A percentile compares a stretch with the other conserved stretches of the same genome.
These are phyloP conservation scores for Mucor circinelloides DNA, from an alignment of 371 early-diverging fungal genomes.

Conservation along the genomic window DNA sequence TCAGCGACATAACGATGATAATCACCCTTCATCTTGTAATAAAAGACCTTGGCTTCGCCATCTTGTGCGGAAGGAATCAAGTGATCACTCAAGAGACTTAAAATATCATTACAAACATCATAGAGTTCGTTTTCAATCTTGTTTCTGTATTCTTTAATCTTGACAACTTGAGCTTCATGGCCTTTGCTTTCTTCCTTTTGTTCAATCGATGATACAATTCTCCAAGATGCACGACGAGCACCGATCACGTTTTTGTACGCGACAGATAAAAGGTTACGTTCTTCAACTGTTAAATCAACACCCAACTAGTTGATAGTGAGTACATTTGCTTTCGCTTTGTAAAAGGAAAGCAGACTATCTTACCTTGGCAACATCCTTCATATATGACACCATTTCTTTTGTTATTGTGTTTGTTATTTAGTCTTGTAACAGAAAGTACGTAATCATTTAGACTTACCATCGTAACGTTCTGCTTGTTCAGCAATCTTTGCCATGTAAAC, in stretches of 20 bases:
- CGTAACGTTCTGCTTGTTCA: slow-evolving; percentile 99
- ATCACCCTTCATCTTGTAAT: slow-evolving; percentile 99
- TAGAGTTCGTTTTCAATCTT: slow-evolving; percentile 94
- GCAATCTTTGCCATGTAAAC: slow-evolving; percentile 96
- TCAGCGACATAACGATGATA: slow-evolving; percentile 99
- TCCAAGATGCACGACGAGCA: slow-evolving; percentile 98
- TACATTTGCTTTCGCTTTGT: too few species aligned
- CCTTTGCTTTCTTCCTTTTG: slow-evolving; percentile 97
- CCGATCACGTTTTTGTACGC: slow-evolving; percentile 99
- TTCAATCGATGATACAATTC: slow-evolving; percentile 98
- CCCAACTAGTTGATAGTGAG: slow-evolving; percentile 27
- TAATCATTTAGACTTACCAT: slow-evolving; percentile 44
- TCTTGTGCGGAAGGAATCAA: slow-evolving; percentile 85
- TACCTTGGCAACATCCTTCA: slow-evolving; percentile 83
- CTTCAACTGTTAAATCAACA: slow-evolving; percentile 91
- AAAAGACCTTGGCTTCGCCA: slow-evolving; percentile 98
- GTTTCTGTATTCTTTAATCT: slow-evolving; percentile 90
- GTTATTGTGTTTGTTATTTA: neutral
- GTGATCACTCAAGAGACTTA: slow-evolving; percentile 86
- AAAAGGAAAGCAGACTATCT: neutral
- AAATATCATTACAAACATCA: slow-evolving; percentile 95
- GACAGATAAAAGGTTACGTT: slow-evolving; percentile 98
- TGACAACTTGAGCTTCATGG: slow-evolving; percentile 78
- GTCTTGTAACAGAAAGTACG: neutral
- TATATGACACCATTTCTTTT: slow-evolving; percentile 93